These are phyloP conservation scores for Rhynchosporium secalis DNA, from an alignment of 2,329 filamentous ascomycete species.

Conservation along the genomic window DNA sequence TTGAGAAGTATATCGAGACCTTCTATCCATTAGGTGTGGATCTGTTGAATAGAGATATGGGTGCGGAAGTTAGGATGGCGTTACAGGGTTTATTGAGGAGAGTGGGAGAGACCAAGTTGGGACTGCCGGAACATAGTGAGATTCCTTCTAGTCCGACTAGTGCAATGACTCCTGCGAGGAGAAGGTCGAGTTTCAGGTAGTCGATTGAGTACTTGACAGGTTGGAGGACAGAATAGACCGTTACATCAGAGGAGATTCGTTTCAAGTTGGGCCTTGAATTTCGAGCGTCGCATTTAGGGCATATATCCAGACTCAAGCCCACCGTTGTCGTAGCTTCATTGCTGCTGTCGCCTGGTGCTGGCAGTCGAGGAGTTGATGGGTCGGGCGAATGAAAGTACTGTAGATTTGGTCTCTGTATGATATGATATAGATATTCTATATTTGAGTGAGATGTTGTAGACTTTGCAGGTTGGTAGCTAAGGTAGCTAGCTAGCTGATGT, in stretches of 20 bases:
- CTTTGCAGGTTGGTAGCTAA: background rate
- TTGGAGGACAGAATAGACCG: background rate
- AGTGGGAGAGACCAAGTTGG: conserved; percentile 75
- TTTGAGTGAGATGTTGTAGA: conserved; percentile 3
- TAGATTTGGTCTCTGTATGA: conserved; percentile 14
- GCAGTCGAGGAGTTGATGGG: conserved; percentile 8
- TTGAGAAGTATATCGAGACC: conserved; percentile 72
- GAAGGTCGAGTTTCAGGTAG: conserved; percentile 12
- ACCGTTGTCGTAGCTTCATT: background rate
- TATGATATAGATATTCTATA: background rate
- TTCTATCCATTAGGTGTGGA: conserved; percentile 90
- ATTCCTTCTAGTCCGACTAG: conserved; percentile 30
- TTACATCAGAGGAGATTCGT: background rate
- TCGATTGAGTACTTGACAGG: too few species aligned
- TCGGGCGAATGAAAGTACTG: conserved; percentile 5
- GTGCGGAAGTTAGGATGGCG: conserved; percentile 72
- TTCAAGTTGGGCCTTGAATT: conserved; percentile 6
- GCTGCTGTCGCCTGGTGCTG: background rate
- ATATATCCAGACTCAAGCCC: background rate
- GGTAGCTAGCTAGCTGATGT: background rate
- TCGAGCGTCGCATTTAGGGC: conserved; percentile 15
- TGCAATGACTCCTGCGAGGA: conserved; percentile 10
- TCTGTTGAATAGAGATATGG: conserved; percentile 78
- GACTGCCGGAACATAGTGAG: conserved; percentile 36
- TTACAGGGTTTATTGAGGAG: conserved; percentile 76